phyloP scores from a whole-genome alignment of 805 yeast genomes.

The Candida berthetii region DNA sequence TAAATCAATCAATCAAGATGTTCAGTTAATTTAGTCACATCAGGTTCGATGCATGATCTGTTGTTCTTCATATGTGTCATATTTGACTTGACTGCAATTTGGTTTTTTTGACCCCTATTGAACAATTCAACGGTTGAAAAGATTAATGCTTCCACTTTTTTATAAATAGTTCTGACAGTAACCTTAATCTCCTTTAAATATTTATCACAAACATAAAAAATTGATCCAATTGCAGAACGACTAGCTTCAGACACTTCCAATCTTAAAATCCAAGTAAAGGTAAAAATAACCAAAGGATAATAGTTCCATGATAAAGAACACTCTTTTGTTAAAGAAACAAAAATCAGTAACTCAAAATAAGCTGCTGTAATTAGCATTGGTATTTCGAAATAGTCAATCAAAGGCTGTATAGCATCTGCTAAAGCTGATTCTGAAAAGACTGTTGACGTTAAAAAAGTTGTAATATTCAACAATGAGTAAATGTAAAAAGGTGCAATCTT shows the following conservation, averaged over 20 bases:
- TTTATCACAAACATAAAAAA: background rate
- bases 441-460: slow-evolving; percentile 26
- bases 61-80: no score
- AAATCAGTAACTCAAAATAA: slow-evolving; percentile 29
- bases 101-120: no score
- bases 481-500: slow-evolving; percentile 34
- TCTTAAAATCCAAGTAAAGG: slow-evolving; percentile 30
- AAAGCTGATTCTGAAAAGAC: slow-evolving; percentile 24
- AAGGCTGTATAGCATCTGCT: slow-evolving; percentile 27
- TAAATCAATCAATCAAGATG: no score
- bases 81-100: no score
- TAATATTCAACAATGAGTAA: slow-evolving; percentile 33
- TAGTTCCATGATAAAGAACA: slow-evolving; percentile 15
- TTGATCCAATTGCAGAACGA: slow-evolving; percentile 14
- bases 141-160: no score
- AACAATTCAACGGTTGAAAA: no score
- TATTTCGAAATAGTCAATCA: slow-evolving; percentile 28
- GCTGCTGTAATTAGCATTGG: slow-evolving; percentile 32
- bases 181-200: background rate
- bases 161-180: background rate
- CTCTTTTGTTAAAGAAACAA: slow-evolving; percentile 23
- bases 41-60: no score
- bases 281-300: slow-evolving; percentile 27
- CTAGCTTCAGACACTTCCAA: slow-evolving; percentile 26
- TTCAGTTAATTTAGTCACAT: no score